A percentile compares a stretch with the other conserved stretches of the same genome.
phyloP scores from a whole-genome alignment of 495 filamentous ascomycete species.

The Penicillium cataractarum region DNA sequence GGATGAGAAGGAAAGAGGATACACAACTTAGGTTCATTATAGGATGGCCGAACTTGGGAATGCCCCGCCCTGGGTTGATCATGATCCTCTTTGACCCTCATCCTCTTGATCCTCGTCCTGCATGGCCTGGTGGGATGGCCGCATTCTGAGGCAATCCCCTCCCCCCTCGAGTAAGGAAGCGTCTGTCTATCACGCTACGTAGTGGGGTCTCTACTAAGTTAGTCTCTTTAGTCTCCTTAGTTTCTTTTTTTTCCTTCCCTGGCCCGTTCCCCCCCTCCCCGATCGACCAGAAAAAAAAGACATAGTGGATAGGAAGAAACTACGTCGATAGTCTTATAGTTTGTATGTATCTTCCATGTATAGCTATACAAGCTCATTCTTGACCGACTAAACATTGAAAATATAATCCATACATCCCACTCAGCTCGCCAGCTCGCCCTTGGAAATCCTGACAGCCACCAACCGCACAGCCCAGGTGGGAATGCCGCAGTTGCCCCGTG shows the following conservation, averaged over 20 bases:
- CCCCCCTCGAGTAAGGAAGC: constrained; percentile 13
- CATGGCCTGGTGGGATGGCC: constrained; percentile 13
- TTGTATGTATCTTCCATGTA: too few relatives aligned
- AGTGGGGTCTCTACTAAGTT: constrained; percentile 16
- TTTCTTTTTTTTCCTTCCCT: neutral
- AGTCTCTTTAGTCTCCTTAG: constrained; percentile 2
- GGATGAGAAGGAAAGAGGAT: neutral
- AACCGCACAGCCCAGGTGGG: constrained; percentile 30
- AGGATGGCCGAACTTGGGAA: constrained; percentile 4
- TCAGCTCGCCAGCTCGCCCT: neutral
- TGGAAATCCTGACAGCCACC: constrained; percentile 13
- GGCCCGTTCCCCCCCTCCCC: constrained; percentile 13
- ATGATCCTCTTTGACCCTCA: neutral
- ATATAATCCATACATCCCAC: neutral
- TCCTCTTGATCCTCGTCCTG: constrained; percentile 10
- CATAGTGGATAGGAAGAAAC: neutral
- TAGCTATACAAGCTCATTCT: neutral
- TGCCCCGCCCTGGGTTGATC: constrained; percentile 9
- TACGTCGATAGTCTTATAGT: neutral
- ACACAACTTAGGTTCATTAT: neutral
- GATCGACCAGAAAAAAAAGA: constrained; percentile 19
- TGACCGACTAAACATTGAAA: neutral
- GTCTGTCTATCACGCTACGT: constrained; percentile 11
- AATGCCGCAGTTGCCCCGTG: constrained; percentile 33
- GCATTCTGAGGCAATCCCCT: constrained; percentile 30